Evolutionary conservation across 2,329 filamentous ascomycete genomes (phyloP), one percentile per base, ranked within the genome.

Genomic region (Endoconidiophora laricicola): DNA sequence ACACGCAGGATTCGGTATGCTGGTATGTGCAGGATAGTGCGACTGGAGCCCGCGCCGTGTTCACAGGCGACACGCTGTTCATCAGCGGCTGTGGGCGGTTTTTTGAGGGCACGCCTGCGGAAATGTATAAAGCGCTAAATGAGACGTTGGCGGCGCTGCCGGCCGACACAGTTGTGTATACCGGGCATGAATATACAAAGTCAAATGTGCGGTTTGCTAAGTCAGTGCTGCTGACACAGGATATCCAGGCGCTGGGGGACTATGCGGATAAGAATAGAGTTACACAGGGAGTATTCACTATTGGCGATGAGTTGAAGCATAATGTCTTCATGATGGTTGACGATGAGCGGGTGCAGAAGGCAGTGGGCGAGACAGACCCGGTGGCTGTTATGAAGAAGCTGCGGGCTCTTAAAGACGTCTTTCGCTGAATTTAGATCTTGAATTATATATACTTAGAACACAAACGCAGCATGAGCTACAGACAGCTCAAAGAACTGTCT

Each of bases 181-280:
- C 90, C 16, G 91, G 91, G 3, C 91, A 98, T 60, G 91, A 96
- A 65, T 98, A 98, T 68, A 98, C 91, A n/a, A 94, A 91, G 66
- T 76, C 82, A 47, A 98, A 98, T 60, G 86, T 91, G 59, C 86
- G 86, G 62, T 98, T 98, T 61, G 81, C 78, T 44, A 67, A 83
- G 53, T 82, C 81, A 2, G 82, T 96, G 14, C 69, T 82, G 50
- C 78, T 85, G 59, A 83, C 76, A 40, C 79, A 84, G 45, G 72
- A 84, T 0, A 78, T 95, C 55, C 79, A 83, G 70, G 83, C 80
- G 58, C 71, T 98, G 29, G 71, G 84, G 56, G 71, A 73, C 0
- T 95, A 86, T 62, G 83, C 86, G 1, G 77, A 84, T 49, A 71
- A 74, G 54, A 90, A 95, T 65, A 71, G 80, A 66, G 76, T 95